phyloP scores from a whole-genome alignment of 768 basidiomycete species.

The Hypsizygus marmoreus region DNA sequence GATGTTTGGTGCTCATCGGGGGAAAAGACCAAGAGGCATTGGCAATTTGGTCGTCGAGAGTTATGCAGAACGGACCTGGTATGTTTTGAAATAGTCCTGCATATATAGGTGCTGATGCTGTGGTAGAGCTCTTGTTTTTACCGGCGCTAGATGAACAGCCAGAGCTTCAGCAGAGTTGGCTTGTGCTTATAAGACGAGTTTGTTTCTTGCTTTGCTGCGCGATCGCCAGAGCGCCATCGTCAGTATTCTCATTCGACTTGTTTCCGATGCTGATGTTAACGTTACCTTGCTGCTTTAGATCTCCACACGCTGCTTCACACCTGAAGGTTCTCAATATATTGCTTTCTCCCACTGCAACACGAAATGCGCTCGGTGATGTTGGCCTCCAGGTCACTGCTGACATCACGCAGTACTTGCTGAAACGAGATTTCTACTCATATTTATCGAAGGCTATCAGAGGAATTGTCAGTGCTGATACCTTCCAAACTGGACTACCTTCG shows the following conservation, averaged over 20 bases:
- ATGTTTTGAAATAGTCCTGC: constrained; percentile 1
- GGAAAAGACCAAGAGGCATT: constrained; percentile 46
- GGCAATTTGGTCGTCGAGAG: constrained; percentile 44
- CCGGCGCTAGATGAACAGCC: constrained; percentile 36
- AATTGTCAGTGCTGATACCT: constrained; percentile 40
- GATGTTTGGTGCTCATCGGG: constrained; percentile 68
- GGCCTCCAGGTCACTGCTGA: constrained; percentile 31
- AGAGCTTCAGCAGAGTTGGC: constrained; percentile 50
- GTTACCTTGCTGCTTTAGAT: too few species aligned
- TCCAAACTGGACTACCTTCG: not conserved
- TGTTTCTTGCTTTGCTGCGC: constrained; percentile 53
- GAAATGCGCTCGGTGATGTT: constrained; percentile 27
- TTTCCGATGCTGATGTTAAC: not conserved
- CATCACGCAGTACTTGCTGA: constrained; percentile 48
- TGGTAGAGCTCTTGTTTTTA: constrained; percentile 44
- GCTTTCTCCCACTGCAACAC: constrained; percentile 32
- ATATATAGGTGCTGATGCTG: not conserved
- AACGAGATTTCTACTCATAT: constrained; percentile 46
- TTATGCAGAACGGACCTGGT: constrained; percentile 35
- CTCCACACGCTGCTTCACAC: constrained; percentile 45
- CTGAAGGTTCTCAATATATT: constrained; percentile 54
- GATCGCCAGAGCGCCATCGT: constrained; percentile 52
- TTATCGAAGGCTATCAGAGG: constrained; percentile 41
- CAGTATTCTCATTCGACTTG: constrained; percentile 25
- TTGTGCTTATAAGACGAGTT: constrained; percentile 56